A percentile compares a stretch with the other conserved stretches of the same genome.
phyloP scores from a whole-genome alignment of 768 basidiomycete genomes.

The Collybiopsis luxurians region DNA sequence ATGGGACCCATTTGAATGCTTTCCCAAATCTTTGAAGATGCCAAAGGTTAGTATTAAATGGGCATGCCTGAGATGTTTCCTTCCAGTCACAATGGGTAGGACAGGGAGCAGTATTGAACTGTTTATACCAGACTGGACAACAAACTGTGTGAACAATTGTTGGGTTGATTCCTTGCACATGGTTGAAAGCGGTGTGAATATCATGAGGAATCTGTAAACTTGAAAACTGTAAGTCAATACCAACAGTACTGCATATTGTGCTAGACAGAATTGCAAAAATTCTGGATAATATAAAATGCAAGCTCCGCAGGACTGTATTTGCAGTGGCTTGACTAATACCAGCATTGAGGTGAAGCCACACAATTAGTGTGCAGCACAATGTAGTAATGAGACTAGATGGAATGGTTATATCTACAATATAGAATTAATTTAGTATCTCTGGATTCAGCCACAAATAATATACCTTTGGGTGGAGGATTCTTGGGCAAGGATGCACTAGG shows the following conservation, averaged over 20 bases:
- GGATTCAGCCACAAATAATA: too few relatives aligned
- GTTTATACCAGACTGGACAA: conserved; percentile 23
- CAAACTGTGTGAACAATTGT: conserved; percentile 20
- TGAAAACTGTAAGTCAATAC: neutral
- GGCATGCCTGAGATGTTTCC: conserved; percentile 13
- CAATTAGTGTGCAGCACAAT: conserved; percentile 2
- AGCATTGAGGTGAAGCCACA: conserved; percentile 8
- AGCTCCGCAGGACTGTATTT: conserved; percentile 4
- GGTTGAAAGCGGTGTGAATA: conserved; percentile 21
- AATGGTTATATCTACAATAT: too few relatives aligned
- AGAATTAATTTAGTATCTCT: too few relatives aligned
- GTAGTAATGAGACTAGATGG: neutral
- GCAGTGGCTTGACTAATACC: conserved; percentile 5
- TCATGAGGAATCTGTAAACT: conserved; percentile 9
- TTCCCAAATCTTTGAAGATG: conserved; percentile 8
- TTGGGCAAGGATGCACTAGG: too few relatives aligned
- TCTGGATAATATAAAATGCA: conserved; percentile 8
- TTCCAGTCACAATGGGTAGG: conserved; percentile 17
- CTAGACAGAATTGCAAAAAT: neutral
- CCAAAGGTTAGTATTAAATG: conserved; percentile 21
- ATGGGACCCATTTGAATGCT: conserved; percentile 17
- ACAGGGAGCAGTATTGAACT: conserved; percentile 13
- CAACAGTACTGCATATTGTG: neutral
- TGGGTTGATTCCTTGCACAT: conserved; percentile 14
- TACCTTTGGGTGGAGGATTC: too few relatives aligned